Base-by-base conservation (phyloP, 345 rosid genomes). In the Corchorus olitorius region DNA sequence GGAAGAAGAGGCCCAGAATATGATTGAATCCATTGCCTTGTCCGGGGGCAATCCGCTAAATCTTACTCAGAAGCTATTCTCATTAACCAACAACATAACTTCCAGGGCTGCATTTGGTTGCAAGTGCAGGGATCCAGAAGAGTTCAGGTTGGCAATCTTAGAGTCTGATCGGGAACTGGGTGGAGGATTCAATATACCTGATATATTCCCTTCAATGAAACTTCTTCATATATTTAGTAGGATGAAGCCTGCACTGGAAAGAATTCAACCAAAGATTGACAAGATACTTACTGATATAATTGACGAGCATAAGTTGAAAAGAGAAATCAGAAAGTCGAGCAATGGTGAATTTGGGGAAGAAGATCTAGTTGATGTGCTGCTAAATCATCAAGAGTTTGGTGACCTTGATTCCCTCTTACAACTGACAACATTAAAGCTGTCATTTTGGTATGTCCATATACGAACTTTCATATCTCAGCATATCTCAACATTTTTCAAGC, bases 291-390 rank as follows among this genome's bases (percentile, higher is more conserved):
- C 64, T 43, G 49, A 76, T 8, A 46, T 79, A 19, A 15, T 76
- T 27, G 35, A 45, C 11, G n/a, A 63, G 6, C 78, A 79, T 46
- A 66, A 63, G 46, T 9, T 16, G 39, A 71, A 49, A 53, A 77
- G 73, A 52, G 19, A 58, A 75, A 39, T 16, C 4, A 1, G 9
- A 43, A 16, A 45, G 1, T 2, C 17, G 8, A 12, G 41, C 1
- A 35, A 27, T 33, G 76, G 27, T 14, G 37, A 53, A 20, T 10
- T 17, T 1, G 34, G 48, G 0, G 43, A 55, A 9, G 73, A 74
- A 34, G 79, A 79, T 61, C 17, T 83, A 9, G 59, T 74, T 8
- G 79, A 83, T 43, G 73, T 75, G 22, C 74, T 79, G 50, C 70
- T 80, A 20, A 76, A 27, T 27, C 27, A 78, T 62, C 76, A 52